These are phyloP conservation scores for Scutellaria galericulata DNA, from an alignment of 257 asterid genomes.

Conservation along the genomic window DNA sequence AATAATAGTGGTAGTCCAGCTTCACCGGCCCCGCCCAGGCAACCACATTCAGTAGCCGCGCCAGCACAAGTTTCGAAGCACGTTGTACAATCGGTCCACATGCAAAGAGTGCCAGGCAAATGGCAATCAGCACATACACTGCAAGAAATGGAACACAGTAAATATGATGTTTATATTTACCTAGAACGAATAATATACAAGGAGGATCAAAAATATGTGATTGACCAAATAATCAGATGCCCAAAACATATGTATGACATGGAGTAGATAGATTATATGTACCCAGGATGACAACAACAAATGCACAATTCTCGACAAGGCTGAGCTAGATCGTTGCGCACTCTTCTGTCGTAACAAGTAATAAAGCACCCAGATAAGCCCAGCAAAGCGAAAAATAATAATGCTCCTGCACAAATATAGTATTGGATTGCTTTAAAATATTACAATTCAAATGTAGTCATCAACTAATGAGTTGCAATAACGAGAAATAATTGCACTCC, in stretches of 20 bases:
- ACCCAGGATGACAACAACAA: conserved; percentile 99
- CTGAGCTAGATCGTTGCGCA: conserved; percentile 94
- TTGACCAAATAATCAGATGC: neutral
- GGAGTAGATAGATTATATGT: conserved; percentile 23
- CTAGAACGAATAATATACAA: neutral
- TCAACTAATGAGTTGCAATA: conserved; percentile 9
- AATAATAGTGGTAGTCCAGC: conserved; percentile 86
- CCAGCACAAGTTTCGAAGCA: conserved; percentile 93
- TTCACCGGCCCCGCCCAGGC: conserved; percentile 97
- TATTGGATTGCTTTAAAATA: conserved; percentile 11
- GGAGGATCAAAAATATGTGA: neutral
- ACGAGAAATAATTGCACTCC: neutral
- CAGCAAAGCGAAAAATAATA: conserved; percentile 83
- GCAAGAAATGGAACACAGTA: conserved; percentile 29
- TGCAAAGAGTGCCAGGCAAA: conserved; percentile 96
- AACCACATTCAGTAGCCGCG: conserved; percentile 85
- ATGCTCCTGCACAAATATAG: conserved; percentile 66
- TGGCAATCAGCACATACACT: conserved; percentile 97
- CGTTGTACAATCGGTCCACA: conserved; percentile 98
- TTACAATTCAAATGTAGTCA: conserved; percentile 20
- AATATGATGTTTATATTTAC: neutral
- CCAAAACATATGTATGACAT: conserved; percentile 10
- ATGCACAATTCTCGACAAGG: conserved; percentile 96
- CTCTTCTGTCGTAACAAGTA: conserved; percentile 96
- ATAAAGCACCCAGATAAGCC: conserved; percentile 96